Percentiles rank a stretch among this genome's conserved stretches.
Conservation (phyloP, 768 basidiomycete species). For the Xerocomellus dryophilus region DNA sequence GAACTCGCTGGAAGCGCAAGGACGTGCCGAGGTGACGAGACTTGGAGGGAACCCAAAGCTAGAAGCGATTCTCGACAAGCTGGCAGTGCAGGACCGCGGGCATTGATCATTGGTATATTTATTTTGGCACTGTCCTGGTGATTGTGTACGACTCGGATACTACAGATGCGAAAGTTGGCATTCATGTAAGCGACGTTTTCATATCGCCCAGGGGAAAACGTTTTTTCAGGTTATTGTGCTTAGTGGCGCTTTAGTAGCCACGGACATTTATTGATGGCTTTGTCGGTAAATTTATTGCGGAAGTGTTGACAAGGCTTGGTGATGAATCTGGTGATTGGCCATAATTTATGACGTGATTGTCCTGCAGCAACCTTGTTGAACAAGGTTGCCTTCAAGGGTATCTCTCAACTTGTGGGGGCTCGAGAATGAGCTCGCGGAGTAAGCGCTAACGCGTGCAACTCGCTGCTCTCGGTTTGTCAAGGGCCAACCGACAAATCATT, state of each 20-base stretch:
- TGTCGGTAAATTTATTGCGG: neutral
- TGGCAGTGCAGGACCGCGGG: constrained; percentile 32
- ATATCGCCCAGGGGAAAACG: neutral
- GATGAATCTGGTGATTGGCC: neutral
- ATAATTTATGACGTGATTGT: neutral
- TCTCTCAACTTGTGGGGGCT: neutral
- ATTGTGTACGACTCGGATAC: neutral
- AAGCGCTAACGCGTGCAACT: neutral
- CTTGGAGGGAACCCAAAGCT: constrained; percentile 76
- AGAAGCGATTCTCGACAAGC: constrained; percentile 51
- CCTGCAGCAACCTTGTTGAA: no score
- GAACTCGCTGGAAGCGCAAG: constrained; percentile 61
- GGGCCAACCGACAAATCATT: neutral
- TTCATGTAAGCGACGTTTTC: neutral
- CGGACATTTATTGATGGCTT: neutral
- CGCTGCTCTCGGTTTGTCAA: neutral
- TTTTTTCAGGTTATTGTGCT: neutral
- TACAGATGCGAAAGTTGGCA: neutral
- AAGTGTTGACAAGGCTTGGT: neutral
- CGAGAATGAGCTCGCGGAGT: neutral
- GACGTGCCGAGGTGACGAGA: constrained; percentile 60
- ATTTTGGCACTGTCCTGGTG: neutral
- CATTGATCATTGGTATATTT: neutral
- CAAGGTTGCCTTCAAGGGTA: neutral
- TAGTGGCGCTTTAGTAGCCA: neutral